Evolutionary conservation across 192 early-diverging fungal genomes (phyloP), one percentile per base, ranked within the genome.

Genomic region (Rhizoclosmatium sp.): DNA sequence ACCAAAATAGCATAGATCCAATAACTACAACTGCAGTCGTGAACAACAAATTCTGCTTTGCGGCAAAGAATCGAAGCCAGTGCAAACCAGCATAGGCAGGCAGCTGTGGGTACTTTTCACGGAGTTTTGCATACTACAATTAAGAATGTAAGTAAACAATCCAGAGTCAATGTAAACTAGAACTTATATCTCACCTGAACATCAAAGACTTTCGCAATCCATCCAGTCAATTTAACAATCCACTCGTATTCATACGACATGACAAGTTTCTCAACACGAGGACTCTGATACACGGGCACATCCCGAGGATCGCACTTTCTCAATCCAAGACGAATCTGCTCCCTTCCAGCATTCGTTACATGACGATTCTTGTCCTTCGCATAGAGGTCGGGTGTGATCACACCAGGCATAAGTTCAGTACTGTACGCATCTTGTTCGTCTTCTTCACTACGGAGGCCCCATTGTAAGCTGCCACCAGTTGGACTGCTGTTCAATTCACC

Each of bases 201-300:
- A 3, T 78, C 76, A 78, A 78, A 78, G 3, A 31, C 4, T 4
- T 40, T 21, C 12, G 76, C 76, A 56, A 78, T 2, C 64, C 65
- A 58, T 2, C 42, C 40, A 14, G 68, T 61, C 12, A 71, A 58
- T 23, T 60, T 71, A 5, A 79, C 66, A 46, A 79, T 47, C 65
- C 68, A 79, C 47, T 71, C 78, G 46, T 60, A 47, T 58, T 79
- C 78, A 69, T 79, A 79, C 54, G 68, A 71, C 65, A 56, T 48
- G 39, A 79, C 78, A 16, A 79, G 56, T 14, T 59, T 69, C 47
- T 78, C 42, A 10, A 68, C 65, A 5, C 78, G 48, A 49, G 16
- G 23, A 23, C 12, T 59, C 56, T 31, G 4, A 19, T 19, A 2
- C 9, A 79, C 59, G 14, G 78, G 78, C 2, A 79, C 59, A 60